Percentiles rank a stretch among this genome's conserved stretches.
phyloP scores from a whole-genome alignment of 495 filamentous ascomycete genomes.

The Neurospora terricola region DNA sequence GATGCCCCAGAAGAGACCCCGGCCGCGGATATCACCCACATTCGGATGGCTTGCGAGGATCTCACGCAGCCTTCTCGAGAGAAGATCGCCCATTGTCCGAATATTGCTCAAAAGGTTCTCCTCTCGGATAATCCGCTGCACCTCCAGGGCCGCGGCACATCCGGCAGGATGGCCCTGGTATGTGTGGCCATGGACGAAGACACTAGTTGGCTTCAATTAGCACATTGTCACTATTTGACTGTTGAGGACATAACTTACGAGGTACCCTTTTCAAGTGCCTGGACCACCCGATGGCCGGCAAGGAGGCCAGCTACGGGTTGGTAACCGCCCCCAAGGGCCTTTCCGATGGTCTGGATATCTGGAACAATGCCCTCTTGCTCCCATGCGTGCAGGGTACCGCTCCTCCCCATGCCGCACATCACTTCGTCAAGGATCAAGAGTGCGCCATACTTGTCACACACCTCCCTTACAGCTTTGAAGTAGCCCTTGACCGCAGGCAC shows the following conservation, averaged over 20 bases:
- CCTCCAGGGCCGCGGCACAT: constrained; percentile 51
- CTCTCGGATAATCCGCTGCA: constrained; percentile 48
- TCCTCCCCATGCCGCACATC: constrained; percentile 70
- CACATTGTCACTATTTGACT: constrained; percentile 5
- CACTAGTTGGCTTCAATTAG: constrained; percentile 11
- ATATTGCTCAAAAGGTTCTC: constrained; percentile 47
- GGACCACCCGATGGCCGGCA: constrained; percentile 42
- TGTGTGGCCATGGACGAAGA: constrained; percentile 51
- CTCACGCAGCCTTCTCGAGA: constrained; percentile 35
- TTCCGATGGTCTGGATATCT: constrained; percentile 57
- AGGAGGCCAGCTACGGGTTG: constrained; percentile 53
- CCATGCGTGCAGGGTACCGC: constrained; percentile 59
- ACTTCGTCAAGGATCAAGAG: constrained; percentile 69
- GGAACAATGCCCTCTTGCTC: constrained; percentile 46
- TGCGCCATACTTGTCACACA: constrained; percentile 66
- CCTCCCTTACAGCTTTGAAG: constrained; percentile 52
- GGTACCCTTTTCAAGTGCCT: constrained; percentile 47
- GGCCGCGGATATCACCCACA: constrained; percentile 56
- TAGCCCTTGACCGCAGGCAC: constrained; percentile 59
- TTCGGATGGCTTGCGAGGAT: constrained; percentile 39
- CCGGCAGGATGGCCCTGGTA: constrained; percentile 51
- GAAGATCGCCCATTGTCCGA: constrained; percentile 35
- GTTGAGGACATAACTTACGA: constrained; percentile 22
- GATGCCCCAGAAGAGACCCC: constrained; percentile 53
- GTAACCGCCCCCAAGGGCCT: constrained; percentile 59